Evolutionary conservation across 306 rosid species (phyloP), one percentile per base, ranked within the genome.

Genomic region (Prunus campanulata): DNA sequence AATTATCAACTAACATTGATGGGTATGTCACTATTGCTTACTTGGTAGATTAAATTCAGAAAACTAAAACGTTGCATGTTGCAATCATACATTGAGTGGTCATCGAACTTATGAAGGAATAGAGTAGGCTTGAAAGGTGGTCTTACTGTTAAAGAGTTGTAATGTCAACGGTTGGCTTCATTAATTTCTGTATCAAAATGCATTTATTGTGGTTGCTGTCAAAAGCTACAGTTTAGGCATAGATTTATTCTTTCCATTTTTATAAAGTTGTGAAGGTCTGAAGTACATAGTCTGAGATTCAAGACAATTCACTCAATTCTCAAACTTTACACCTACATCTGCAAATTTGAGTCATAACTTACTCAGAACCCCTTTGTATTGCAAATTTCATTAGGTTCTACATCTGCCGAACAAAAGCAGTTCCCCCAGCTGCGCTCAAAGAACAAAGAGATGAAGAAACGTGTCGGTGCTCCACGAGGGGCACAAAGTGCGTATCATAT

Each of bases 401-500:
- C 13, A 27, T 39, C 72, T 24, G 55, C 62, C 8, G 76, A 78
- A 35, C 76, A 74, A 47, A 78, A 82, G 61, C 25, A 27, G 22
- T 66, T 64, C 11, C 79, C 69, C 3, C 68, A 55, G 72, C 76
- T 27, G 18, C 77, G 49, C 67, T 74, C 74, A 4, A 66, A 69
- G 35, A 49, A 42, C 3, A 66, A 63, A 29, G 77, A 69, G 55
- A 61, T 18, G 32, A 32, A 62, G 70, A 77, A 44, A 57, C 57
- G n/a, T 39, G 14, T 39, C 9, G 79, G 77, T 42, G 48, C 60
- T 50, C 66, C 47, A 13, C 57, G 22, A 55, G 75, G 75, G 52
- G 11, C 32, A 27, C 50, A 72, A 20, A 74, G 80, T 68, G 86
- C 70, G 2, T 82, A 78, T 65, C 75, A 75, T 19, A 78, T 82